Evolutionary conservation across 371 early-diverging fungal species (phyloP), one percentile per base, ranked within the genome.

Genomic region (Batkoa obscura): DNA sequence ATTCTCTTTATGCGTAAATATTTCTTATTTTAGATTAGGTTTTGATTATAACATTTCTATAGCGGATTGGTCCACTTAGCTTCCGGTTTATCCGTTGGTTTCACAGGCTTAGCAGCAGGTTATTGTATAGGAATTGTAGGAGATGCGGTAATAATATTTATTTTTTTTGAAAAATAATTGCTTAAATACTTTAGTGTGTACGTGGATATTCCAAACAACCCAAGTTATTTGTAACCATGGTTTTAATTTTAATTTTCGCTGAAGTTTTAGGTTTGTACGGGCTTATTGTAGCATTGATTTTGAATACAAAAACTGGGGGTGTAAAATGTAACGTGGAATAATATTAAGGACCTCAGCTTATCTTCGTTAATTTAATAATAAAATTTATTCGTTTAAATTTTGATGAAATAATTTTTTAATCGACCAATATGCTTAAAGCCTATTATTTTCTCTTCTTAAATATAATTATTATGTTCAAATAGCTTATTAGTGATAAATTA

Each of bases 121-220:
- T 94, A 87, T 68, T 86, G 93, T 58, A 90, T 98, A 66, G 98
- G 98, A 59, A 79, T 94, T 58, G 92, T 93, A 49, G 98, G 96
- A 68, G 98, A 98, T 65, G 86, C 89, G 59, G 81, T 68, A 64
- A 60, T 67, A 66, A n/a, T 34, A 43, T 36, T 60, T 43, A 5
- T 0, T 30, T 38, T 54, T 35, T 43, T 54, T 23, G 30, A 50
- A 56, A 50, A 5, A 56, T 33, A 23, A 23, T 0, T 23, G 23
- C 23, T 13, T 61, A 23, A 23, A 23, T 23, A 23, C 23, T 23
- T 23, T 23, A 67, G 69, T 75, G 83, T 68, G 94, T 92, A 43
- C 81, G 95, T 53, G 89, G 87, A 37, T 82, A 84, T 58, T 89
- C 88, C 56, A 86, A 90, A 67, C 92, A 94, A 66, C 92, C 93